A percentile compares a stretch with the other conserved stretches of the same genome.
These are phyloP conservation scores for Kodamaea suecica DNA, from an alignment of 1,139 yeast species.

Conservation along the genomic window DNA sequence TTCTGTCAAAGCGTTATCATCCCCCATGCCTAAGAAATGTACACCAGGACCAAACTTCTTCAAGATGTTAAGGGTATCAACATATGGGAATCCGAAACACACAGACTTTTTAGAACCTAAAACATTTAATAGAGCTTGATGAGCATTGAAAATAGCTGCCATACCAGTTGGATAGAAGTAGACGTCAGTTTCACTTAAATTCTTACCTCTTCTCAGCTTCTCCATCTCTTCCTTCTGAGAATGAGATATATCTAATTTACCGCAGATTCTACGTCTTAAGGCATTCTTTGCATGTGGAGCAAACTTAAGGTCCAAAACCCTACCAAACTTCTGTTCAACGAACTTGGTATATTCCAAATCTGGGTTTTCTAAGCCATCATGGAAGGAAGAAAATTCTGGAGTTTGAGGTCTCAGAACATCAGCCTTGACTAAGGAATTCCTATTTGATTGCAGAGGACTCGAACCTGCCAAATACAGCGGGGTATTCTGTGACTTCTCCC, in stretches of 20 bases:
- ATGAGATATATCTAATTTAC: conserved; percentile 52
- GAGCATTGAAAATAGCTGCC: conserved; percentile 87
- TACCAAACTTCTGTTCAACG: conserved; percentile 86
- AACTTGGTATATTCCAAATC: conserved; percentile 62
- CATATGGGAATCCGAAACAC: conserved; percentile 93
- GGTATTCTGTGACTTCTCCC: conserved; percentile 14
- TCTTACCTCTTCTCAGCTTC: conserved; percentile 30
- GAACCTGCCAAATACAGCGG: not conserved
- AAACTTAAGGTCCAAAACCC: conserved; percentile 76
- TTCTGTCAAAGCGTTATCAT: conserved; percentile 63
- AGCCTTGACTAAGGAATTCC: conserved; percentile 4
- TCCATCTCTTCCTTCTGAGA: conserved; percentile 32
- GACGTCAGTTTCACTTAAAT: conserved; percentile 60
- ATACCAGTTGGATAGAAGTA: conserved; percentile 87
- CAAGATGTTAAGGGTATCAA: conserved; percentile 83
- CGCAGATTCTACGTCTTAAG: conserved; percentile 71
- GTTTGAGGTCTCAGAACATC: conserved; percentile 2
- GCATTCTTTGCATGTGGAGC: conserved; percentile 74
- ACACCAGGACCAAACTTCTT: conserved; percentile 88
- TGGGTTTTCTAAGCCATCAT: conserved; percentile 15
- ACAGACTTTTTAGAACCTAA: conserved; percentile 60
- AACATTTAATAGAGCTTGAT: conserved; percentile 54
- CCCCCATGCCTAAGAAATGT: conserved; percentile 81
- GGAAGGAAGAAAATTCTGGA: conserved; percentile 1
- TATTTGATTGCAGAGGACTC: conserved; percentile 4